phyloP scores from a whole-genome alignment of 2,329 filamentous ascomycete genomes.

The Furcasterigmium sp. region DNA sequence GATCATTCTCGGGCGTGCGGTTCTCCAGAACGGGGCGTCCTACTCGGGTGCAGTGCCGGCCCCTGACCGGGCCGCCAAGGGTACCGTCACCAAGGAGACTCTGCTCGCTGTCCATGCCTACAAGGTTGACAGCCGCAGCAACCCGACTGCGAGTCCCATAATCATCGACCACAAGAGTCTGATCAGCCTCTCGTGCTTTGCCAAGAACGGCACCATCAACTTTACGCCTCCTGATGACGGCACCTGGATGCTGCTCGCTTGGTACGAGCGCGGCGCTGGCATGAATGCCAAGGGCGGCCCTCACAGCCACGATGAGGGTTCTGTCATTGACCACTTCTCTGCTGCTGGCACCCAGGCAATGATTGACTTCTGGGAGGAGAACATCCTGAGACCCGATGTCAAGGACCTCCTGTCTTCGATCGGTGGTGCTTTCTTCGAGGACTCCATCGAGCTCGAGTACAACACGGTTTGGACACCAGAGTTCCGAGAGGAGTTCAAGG shows the following conservation, averaged over 20 bases:
- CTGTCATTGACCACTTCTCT: conserved; percentile 9
- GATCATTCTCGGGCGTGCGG: conserved; percentile 1
- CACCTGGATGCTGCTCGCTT: conserved; percentile 8
- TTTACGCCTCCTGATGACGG: conserved; percentile 7
- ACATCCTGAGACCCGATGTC: conserved; percentile 4
- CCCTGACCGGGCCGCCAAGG: conserved; percentile 1
- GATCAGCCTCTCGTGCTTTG: conserved; percentile 1
- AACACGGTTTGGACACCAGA: conserved; percentile 6
- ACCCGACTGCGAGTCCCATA: conserved; percentile 4
- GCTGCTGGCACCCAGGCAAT: conserved; percentile 3
- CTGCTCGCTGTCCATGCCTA: conserved; percentile 8
- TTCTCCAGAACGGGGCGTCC: not conserved
- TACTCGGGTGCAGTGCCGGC: conserved; percentile 6
- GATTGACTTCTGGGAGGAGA: conserved; percentile 8
- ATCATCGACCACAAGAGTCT: conserved; percentile 5
- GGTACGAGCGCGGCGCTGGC: conserved; percentile 4
- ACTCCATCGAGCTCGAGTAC: conserved; percentile 9
- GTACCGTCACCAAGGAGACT: conserved; percentile 6
- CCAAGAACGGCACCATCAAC: conserved; percentile 4
- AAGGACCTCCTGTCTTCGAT: conserved; percentile 5
- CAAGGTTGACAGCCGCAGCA: conserved; percentile 1
- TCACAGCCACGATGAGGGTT: conserved; percentile 4
- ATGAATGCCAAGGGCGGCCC: conserved; percentile 6
- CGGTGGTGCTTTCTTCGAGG: conserved; percentile 9
- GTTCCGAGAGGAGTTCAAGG: conserved; percentile 6